These are phyloP conservation scores for Herpotrichia juniperi DNA, from an alignment of 2,329 filamentous ascomycete genomes.

Conservation along the genomic window DNA sequence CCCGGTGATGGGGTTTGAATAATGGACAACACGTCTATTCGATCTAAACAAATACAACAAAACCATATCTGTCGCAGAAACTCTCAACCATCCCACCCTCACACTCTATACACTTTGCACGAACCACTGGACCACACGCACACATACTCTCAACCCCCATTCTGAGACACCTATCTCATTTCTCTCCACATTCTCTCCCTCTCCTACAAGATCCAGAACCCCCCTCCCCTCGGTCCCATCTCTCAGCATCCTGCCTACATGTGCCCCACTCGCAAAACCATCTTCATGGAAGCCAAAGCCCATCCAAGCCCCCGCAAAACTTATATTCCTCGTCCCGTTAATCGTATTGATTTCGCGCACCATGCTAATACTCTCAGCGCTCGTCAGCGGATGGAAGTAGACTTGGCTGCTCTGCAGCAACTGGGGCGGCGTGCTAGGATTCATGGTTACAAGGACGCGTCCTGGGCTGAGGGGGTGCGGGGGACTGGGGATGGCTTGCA, in stretches of 20 bases:
- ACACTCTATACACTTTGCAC: no score
- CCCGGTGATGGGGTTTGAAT: no score
- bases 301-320: slow-evolving; percentile 20
- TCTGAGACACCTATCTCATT: background rate
- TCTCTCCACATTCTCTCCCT: background rate
- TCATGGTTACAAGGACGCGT: slow-evolving; percentile 18
- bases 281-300: slow-evolving; percentile 20
- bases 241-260: slow-evolving; percentile 7
- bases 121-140: no score
- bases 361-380: slow-evolving; percentile 9
- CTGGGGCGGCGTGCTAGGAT: slow-evolving; percentile 7
- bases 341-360: slow-evolving; percentile 7
- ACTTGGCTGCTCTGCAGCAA: slow-evolving; percentile 8
- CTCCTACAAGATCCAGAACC: background rate
- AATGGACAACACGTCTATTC: no score
- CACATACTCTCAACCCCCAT: no score
- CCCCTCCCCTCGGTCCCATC: slow-evolving; percentile 2
- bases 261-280: slow-evolving; percentile 11
- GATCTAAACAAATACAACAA: no score
- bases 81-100: no score
- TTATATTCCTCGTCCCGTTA: slow-evolving; percentile 8
- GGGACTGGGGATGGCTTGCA: slow-evolving; percentile 10
- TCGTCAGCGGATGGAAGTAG: slow-evolving; percentile 15
- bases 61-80: no score
- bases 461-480: slow-evolving; percentile 9